Conservation (phyloP, 2,329 filamentous ascomycete genomes). For the Pseudomassariella vexata region DNA sequence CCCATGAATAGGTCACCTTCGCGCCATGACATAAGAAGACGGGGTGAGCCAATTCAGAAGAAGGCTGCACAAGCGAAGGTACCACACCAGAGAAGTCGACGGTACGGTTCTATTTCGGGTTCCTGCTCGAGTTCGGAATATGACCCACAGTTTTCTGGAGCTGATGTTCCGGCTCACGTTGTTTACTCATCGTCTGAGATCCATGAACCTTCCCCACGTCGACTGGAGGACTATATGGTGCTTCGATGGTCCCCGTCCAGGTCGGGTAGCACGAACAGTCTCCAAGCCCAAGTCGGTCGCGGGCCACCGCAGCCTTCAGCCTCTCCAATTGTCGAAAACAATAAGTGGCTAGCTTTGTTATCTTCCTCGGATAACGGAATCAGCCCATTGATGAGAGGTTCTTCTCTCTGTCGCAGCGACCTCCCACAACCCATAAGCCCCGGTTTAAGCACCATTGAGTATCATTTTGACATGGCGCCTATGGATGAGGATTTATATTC, state of each 20-base stretch:
- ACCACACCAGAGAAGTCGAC: neutral
- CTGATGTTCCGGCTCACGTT: constrained; percentile 11
- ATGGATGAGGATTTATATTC: neutral
- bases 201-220: constrained; percentile 18
- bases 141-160: neutral
- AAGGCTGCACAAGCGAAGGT: neutral
- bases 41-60: neutral
- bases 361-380: constrained; percentile 1
- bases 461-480: neutral
- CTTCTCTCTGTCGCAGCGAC: constrained; percentile 6
- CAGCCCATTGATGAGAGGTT: constrained; percentile 7
- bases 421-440: constrained; percentile 1
- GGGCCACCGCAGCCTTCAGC: constrained; percentile 11
- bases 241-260: constrained; percentile 21
- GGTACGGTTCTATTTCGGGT: neutral
- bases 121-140: neutral
- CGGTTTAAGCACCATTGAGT: constrained; percentile 1
- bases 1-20: too few relatives aligned
- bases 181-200: constrained; percentile 18
- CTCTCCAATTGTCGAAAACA: constrained; percentile 5
- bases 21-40: too few relatives aligned
- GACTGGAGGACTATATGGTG: constrained; percentile 12
- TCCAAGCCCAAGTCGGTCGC: constrained; percentile 7
- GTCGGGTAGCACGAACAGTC: constrained; percentile 10
- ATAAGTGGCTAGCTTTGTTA: constrained; percentile 3